Percentiles rank a stretch among this genome's conserved stretches.
phyloP scores from a whole-genome alignment of 805 yeast species.

The Hanseniaspora pseudoguilliermondii region DNA sequence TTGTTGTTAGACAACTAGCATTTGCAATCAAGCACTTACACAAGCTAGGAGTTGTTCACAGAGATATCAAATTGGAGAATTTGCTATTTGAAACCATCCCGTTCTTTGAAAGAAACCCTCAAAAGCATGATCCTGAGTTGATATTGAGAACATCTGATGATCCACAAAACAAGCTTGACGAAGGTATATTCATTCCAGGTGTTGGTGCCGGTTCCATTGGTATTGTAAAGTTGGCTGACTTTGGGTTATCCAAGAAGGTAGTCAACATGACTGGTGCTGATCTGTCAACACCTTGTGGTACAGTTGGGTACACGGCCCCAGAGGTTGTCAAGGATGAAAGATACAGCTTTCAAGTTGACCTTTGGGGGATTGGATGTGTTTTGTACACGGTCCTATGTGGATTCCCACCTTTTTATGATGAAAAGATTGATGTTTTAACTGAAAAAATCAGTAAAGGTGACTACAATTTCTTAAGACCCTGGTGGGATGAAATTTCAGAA shows the following conservation, averaged over 20 bases:
- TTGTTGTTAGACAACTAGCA: conserved; percentile 51
- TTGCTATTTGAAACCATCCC: conserved; percentile 41
- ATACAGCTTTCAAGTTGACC: conserved; percentile 87
- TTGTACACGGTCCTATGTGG: conserved; percentile 88
- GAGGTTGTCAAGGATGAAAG: conserved; percentile 90
- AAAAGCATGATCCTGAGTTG: conserved; percentile 18
- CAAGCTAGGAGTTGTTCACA: conserved; percentile 64
- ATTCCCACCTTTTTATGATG: conserved; percentile 91
- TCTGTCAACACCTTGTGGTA: conserved; percentile 92
- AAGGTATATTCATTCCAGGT: conserved; percentile 69
- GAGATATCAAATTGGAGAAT: conserved; percentile 77
- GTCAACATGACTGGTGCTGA: conserved; percentile 49
- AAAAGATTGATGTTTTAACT: conserved; percentile 50
- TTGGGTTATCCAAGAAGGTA: conserved; percentile 84
- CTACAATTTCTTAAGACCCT: conserved; percentile 61
- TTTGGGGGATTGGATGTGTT: conserved; percentile 98
- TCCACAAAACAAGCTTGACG: conserved; percentile 57
- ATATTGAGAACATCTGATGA: conserved; percentile 55
- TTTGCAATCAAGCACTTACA: conserved; percentile 57
- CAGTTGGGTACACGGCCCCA: conserved; percentile 97
- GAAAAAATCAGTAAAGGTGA: conserved; percentile 60
- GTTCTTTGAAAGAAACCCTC: conserved; percentile 14
- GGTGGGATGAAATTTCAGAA: conserved; percentile 75
- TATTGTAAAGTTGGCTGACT: conserved; percentile 79
- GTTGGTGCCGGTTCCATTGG: conserved; percentile 93